Base-by-base conservation (phyloP, 2,329 filamentous ascomycete genomes). In the Chaetomium strumarium region DNA sequence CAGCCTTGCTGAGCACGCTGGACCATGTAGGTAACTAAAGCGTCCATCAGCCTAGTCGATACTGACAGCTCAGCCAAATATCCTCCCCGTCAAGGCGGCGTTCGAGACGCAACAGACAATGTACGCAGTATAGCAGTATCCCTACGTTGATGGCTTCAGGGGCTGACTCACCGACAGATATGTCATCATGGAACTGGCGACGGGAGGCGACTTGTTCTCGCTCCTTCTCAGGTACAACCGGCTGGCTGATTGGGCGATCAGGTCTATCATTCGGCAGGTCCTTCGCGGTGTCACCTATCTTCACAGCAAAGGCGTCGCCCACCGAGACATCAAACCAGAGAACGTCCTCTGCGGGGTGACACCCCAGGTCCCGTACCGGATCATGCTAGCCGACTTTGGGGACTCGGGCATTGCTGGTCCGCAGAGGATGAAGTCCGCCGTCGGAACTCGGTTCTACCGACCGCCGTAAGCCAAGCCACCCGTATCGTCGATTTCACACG, bases 161-260 rank as follows among this genome's bases (percentile, higher is more conserved):
- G 53, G 31, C 61, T 57, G 20, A 58, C 39, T 20, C 30, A 24
- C 9, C 19, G 34, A 3, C 12, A 79, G 76, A 33, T 81, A 78
- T 53, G 75, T 76, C 0, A 81, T 84, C 53, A 78, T 74, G 1
- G 78, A 83, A 46, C 68, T 84, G 34, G 80, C 80, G 0, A 70
- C 74, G 5, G 74, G 80, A 0, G 78, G 78, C 0, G 78, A 81
- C 56, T 63, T 80, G 2, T 75, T 74, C 63, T 79, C 77, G 0
- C 73, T 78, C 16, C 61, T 76, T 10, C 58, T 67, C 41, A 67
- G 69, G 19, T 67, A 69, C 37, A 63, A 63, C 3, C 41, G 37
- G 0, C 61, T 76, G 24, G 58, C 62, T 1, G 75, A 78, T 53
- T 61, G 71, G 16, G 70, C 75, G n/a, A 64, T 69, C 60, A 71